Evolutionary conservation across 495 filamentous ascomycete species (phyloP), one percentile per base, ranked within the genome.

Genomic region (Penicillium silybi): DNA sequence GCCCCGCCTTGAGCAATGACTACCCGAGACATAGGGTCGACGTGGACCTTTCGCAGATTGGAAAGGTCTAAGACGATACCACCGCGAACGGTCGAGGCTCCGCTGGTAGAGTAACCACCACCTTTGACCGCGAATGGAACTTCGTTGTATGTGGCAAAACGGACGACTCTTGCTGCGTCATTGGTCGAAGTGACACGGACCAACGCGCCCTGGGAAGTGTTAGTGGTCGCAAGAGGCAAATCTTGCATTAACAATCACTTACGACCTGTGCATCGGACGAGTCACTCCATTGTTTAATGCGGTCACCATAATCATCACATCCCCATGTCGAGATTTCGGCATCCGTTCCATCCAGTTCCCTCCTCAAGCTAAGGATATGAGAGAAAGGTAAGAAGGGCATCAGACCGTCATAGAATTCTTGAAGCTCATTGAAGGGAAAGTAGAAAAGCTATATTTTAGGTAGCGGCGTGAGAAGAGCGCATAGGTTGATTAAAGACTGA

Each of bases 1-100:
- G 60, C 62, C 9, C 81, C 81, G 4, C 79, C 80, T 57, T 76
- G 65, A 3, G 64, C 74, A 1, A 61, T 63, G 34, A 80, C 61
- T 0, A 65, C 75, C 48, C 67, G 67, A 2, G 58, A 53, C 4
- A 62, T 62, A 10, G 61, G 46, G 44, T 80, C 71, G 16, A 80
- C 71, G 2, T 52, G 46, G 10, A 82, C 77, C 0, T 49, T 44
- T 13, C 63, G 57, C 70, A 84, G 69, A 25, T 66, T 59, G 18
- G 55, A 65, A 6, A 83, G 62, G 53, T 80, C 73, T 37, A 84
- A 74, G 17, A 80, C 64, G 3, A 82, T 54, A 17, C 77, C 79
- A 13, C 55, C 61, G n/a, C 57, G 43, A 11, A 48, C 48, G 11
- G 53, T 44, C 1, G 59, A 61, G 1, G 57, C 46, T 4, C 47